Evolutionary conservation across 169 alveolate genomes (phyloP), one percentile per base, ranked within the genome.

Genomic region (Plasmodium vivax): DNA sequence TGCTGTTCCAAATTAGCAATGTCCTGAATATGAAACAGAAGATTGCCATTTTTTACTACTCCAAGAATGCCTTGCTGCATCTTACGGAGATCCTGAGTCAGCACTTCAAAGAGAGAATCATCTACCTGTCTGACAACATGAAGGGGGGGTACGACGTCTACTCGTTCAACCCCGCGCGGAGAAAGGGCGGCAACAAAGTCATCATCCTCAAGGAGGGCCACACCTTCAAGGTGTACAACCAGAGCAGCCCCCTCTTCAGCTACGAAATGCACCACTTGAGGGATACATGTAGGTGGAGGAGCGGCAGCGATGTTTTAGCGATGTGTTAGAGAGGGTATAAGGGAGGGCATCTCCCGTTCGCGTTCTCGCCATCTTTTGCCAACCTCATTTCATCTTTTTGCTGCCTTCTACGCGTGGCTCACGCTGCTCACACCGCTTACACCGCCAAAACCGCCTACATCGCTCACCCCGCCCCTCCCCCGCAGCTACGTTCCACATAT

Each of bases 21-120:
- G 56, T 32, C 58, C 77, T 92, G 77, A 82, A 68, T 73, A 32
- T 51, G 30, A 71, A 75, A 47, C 73, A 92, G 36, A 92, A 92
- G 72, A 56, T 62, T 68, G 74, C 92, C 38, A 51, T 92, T 19
- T 92, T 92, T 38, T 92, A 82, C 75, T 92, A 92, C n/a, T 92
- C 95, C n/a, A 45, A 51, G 58, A 68, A 92, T 36, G 85, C 82
- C 38, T 14, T 92, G 19, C 38, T 92, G 34, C 84, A 92, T 23
- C 16, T 92, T 23, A 73, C 72, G 51, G 95, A 92, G 47, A 92
- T 92, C 27, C 58, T 92, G 16, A 92, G 95, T 82, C 72, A 92
- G 10, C 84, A 81, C 45, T 92, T 72, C 73, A 92, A 79, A 51
- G 73, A 71, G 82, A 83, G 74, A 45, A 92, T 92, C 12, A 38